Base-by-base conservation (phyloP, 805 yeast species). In the Saccharomycopsis capsularis region DNA sequence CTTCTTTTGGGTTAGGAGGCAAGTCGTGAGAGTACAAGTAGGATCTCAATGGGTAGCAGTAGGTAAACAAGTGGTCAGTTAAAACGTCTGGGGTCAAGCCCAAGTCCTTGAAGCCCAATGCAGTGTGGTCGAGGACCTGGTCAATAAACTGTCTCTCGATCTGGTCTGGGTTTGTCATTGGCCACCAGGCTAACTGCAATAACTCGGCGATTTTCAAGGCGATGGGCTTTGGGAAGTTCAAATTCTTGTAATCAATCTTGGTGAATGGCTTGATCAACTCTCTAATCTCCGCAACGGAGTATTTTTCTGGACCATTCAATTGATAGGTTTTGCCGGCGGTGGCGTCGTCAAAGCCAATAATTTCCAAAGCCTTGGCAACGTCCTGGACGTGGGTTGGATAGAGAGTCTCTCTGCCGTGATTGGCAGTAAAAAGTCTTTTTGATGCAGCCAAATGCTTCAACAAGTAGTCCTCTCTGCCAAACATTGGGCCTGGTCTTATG, bases 401-500 rank as follows among this genome's bases (percentile, higher is more conserved):
- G 40, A 81, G 64, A 54, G 66, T 69, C 65, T 83, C 83, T 55
- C 76, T 74, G 63, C 78, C 75, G 61, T 75, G 73, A 64, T 84
- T 76, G 44, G 85, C 79, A 48, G 85, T 78, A 69, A 81, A 78
- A 66, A 82, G 75, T 58, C 76, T 71, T 57, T 75, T 71, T 59
- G 74, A 63, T 65, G 78, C 51, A 13, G 77, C 85, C 65, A 76
- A 56, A 61, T 73, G 73, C 66, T 79, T 81, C 58, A 86, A 69
- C 61, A 87, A 77, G 53, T 75, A 69, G 63, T 84, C 89, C 62
- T 82, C 84, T 60, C 81, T 71, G 29, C 93, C 93, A 61, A 68
- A 86, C 78, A 85, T 74, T 44, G 85, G 86, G 22, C 84, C 79
- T 4, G 95, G 95, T 65, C 95, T 79, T 27, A 86, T 93, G 59